These are phyloP conservation scores for Trichosporon sp. DNA, from an alignment of 1,284 basidiomycete genomes.

Conservation along the genomic window DNA sequence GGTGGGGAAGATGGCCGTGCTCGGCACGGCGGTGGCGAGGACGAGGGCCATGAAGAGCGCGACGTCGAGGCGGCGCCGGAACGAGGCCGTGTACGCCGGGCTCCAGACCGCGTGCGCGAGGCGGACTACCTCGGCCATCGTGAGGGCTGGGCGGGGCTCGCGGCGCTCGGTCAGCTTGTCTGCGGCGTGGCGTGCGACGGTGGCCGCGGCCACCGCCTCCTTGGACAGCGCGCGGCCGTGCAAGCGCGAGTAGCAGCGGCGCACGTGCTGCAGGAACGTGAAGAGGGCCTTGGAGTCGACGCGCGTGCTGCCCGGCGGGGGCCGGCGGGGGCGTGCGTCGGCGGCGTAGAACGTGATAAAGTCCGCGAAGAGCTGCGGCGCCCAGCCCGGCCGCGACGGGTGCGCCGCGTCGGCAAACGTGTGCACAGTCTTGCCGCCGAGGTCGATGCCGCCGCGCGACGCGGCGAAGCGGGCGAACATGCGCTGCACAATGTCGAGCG, in stretches of 20 bases:
- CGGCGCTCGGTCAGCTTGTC: not conserved
- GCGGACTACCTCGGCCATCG: not conserved
- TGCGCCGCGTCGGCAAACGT: conserved; percentile 1
- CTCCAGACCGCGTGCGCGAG: not conserved
- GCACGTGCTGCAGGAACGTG: not conserved
- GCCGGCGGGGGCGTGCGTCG: not conserved
- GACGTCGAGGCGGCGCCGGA: conserved; percentile 6
- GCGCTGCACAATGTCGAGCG: conserved; percentile 6
- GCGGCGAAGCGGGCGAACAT: conserved; percentile 4
- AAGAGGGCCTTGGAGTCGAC: not conserved
- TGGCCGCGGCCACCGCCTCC: not conserved
- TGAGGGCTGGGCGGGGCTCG: not conserved
- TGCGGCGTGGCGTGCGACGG: not conserved
- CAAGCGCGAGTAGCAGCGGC: conserved; percentile 1
- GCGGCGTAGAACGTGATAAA: conserved; percentile 1
- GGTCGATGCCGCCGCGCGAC: not conserved
- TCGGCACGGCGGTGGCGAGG: conserved; percentile 4
- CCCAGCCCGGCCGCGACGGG: not conserved
- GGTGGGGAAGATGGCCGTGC: not conserved
- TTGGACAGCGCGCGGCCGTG: not conserved
- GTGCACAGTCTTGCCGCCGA: not conserved
- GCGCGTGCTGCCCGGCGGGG: not conserved
- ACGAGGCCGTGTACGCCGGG: not conserved
- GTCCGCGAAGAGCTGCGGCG: not conserved
- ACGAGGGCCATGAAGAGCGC: conserved; percentile 7